Evolutionary conservation across 148 eudicot species (phyloP), one percentile per base, ranked within the genome.

Genomic region (Rhododendron mucronatum): DNA sequence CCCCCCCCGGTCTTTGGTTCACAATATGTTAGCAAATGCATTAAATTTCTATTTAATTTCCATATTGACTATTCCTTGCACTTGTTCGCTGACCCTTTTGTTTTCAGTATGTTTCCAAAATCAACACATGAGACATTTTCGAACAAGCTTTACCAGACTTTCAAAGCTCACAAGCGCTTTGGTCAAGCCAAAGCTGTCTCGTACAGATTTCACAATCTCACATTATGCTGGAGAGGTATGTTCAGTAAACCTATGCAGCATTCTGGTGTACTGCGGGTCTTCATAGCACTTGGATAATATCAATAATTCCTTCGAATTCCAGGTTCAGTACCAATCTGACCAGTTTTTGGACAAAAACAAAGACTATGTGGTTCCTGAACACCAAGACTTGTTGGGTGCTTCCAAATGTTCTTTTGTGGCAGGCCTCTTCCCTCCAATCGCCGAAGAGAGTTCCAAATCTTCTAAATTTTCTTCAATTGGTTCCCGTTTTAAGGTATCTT

Each of bases 161-260:
- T 93, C 87, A 95, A 93, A 88, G 89, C 35, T 87, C 93, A 95
- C 92, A 95, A 94, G 91, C 98, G 99, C 86, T 91, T 97, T 87
- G 65, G 65, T 93, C 91, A 97, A 95, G 95, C 98, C 99, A 55
- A 97, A 97, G 91, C 87, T 97, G 75, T 97, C 99, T 50, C 95
- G 95, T 37, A 95, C 96, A 80, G 96, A 97, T 92, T 95, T 97
- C 88, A 94, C 93, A 80, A 93, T 97, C 69, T 86, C 94, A 86
- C 98, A 97, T 89, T 97, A 97, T 90, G 99, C 99, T 88, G 99
- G 98, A 78, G 98, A 97, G 96, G 99, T 93, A 91, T 81, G 74
- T 91, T 86, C 53, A 77, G 13, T 79, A 78, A 35, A 81, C 83
- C 83, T 26, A 76, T 55, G 23, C 47, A 30, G 48, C 69, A 81